Evolutionary conservation across 345 rosid genomes (phyloP).

Genomic region (Eucalyptus coolabah): DNA sequence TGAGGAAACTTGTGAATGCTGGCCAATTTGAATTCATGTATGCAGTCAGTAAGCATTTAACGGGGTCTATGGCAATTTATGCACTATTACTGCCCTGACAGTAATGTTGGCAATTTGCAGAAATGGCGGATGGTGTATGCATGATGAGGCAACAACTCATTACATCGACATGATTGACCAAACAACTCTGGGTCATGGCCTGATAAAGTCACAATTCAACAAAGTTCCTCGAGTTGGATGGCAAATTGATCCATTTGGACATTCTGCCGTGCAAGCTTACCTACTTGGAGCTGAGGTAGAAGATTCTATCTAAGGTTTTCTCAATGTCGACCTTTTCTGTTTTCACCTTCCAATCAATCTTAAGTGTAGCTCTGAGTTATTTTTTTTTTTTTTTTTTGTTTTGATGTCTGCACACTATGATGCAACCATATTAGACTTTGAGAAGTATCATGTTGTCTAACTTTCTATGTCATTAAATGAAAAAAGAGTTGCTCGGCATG

Average conservation of each 20-base stretch:
- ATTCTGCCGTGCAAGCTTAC: constrained; percentile 87
- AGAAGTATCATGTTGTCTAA: neutral
- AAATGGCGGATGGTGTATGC: constrained; percentile 96
- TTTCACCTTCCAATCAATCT: neutral
- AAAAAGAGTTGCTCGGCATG: neutral
- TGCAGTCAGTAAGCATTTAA: neutral
- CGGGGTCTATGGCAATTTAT: neutral
- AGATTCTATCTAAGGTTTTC: neutral
- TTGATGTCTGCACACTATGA: neutral
- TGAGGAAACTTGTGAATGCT: constrained; percentile 45
- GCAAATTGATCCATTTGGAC: constrained; percentile 97
- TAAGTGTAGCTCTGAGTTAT: neutral
- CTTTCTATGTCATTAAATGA: neutral
- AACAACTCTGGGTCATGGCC: constrained; percentile 61
- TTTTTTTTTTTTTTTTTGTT: neutral
- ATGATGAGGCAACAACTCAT: constrained; percentile 78
- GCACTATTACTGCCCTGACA: neutral
- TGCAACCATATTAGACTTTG: neutral
- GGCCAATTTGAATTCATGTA: constrained; percentile 82
- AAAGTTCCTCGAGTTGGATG: constrained; percentile 77
- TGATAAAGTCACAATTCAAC: constrained; percentile 55
- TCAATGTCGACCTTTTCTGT: neutral
- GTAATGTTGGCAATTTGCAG: constrained; percentile 14
- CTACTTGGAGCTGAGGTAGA: constrained; percentile 61
- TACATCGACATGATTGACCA: constrained; percentile 96